Conservation (phyloP, 768 basidiomycete genomes). For the Pseudohyphozyma bogoriensis region DNA sequence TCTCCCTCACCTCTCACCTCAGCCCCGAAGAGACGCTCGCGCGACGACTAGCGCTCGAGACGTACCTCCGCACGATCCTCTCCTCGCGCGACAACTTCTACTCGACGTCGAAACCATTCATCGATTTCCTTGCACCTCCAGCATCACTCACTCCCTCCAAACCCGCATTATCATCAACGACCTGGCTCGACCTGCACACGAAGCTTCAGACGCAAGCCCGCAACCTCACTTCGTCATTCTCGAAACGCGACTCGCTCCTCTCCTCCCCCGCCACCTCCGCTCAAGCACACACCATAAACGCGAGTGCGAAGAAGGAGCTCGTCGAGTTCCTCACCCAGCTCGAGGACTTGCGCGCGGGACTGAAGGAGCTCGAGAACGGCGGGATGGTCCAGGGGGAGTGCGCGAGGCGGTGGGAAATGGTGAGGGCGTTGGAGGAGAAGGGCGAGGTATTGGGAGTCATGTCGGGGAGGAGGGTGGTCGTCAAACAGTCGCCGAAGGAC, state of each 20-base stretch:
- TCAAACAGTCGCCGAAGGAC: neutral
- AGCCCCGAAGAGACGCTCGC: constrained; percentile 58
- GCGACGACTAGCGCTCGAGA: constrained; percentile 64
- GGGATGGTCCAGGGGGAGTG: constrained; percentile 86
- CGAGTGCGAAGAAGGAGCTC: constrained; percentile 75
- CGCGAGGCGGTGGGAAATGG: constrained; percentile 77
- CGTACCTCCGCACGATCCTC: constrained; percentile 76
- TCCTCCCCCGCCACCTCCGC: constrained; percentile 62
- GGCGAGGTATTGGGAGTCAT: constrained; percentile 78
- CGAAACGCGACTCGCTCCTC: constrained; percentile 75
- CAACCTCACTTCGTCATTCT: constrained; percentile 72
- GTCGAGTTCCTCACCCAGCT: constrained; percentile 65
- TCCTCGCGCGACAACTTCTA: constrained; percentile 69
- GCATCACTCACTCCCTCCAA: constrained; percentile 40
- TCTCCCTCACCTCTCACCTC: constrained; percentile 44
- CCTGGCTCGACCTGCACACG: constrained; percentile 83
- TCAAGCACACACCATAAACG: constrained; percentile 57
- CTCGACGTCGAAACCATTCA: constrained; percentile 67
- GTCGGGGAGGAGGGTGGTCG: constrained; percentile 49
- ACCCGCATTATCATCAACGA: constrained; percentile 53
- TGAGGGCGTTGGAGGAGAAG: constrained; percentile 77
- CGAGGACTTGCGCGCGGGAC: constrained; percentile 57
- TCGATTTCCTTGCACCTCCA: constrained; percentile 78
- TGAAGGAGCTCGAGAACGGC: constrained; percentile 53
- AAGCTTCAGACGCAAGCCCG: constrained; percentile 66